phyloP scores from a whole-genome alignment of 306 rosid species.

The Cucumis melo region DNA sequence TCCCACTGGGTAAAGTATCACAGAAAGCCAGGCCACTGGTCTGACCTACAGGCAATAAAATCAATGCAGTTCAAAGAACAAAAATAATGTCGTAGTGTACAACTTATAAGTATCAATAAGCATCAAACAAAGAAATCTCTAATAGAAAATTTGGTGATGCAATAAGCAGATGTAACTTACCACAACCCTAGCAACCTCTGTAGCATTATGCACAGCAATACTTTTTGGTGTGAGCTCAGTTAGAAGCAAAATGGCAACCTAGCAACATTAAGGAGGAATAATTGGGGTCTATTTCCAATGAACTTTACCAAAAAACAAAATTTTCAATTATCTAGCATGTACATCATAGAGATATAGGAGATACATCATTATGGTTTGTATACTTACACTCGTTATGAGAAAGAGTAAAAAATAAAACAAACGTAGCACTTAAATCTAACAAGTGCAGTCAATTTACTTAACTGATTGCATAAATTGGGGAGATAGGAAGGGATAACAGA shows the following conservation, averaged over 20 bases:
- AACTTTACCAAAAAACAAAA: background rate
- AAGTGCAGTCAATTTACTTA: background rate
- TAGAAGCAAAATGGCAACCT: slow-evolving; percentile 96
- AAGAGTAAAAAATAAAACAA: background rate
- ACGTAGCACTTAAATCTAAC: background rate
- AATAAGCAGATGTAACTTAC: slow-evolving; percentile 33
- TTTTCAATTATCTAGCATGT: background rate
- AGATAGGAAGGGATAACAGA: background rate
- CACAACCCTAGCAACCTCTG: slow-evolving; percentile 96
- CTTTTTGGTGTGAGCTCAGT: slow-evolving; percentile 99
- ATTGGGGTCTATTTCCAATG: background rate
- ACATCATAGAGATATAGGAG: background rate
- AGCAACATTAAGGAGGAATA: slow-evolving; percentile 14
- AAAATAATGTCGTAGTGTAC: background rate
- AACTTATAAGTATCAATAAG: background rate
- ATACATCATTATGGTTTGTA: background rate
- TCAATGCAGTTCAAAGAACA: slow-evolving; percentile 15
- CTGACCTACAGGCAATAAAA: slow-evolving; percentile 62
- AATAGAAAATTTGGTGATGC: background rate
- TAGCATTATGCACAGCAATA: slow-evolving; percentile 92
- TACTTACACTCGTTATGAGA: background rate
- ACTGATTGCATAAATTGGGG: background rate
- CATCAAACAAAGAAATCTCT: background rate
- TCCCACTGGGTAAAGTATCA: slow-evolving; percentile 85
- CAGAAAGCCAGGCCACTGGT: slow-evolving; percentile 99